Evolutionary conservation across 2,329 filamentous ascomycete genomes (phyloP).

Genomic region (Aspergillus texensis): DNA sequence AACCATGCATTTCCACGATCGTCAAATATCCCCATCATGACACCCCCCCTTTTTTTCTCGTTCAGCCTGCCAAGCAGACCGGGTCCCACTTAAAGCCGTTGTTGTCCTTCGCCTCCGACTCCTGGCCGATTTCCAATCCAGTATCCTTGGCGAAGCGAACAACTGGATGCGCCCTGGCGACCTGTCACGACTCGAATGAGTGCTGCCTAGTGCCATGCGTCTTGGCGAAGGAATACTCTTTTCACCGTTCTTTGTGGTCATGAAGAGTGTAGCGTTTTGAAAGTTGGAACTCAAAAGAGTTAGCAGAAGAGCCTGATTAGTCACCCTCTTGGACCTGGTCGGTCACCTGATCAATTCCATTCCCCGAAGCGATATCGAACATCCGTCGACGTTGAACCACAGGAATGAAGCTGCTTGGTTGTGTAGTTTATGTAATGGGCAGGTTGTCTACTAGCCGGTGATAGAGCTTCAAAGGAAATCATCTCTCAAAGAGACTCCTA

Average conservation of each 20-base stretch:
- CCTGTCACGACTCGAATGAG: not conserved
- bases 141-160: not conserved
- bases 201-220: not conserved
- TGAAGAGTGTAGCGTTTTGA: not conserved
- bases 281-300: not conserved
- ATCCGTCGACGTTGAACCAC: not conserved
- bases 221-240: not conserved
- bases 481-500: too few relatives aligned
- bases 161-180: not conserved
- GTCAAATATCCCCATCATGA: not conserved
- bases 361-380: not conserved
- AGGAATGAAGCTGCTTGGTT: not conserved
- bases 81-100: conserved; percentile 2
- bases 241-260: not conserved
- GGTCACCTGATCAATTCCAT: not conserved
- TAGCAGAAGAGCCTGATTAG: too few relatives aligned
- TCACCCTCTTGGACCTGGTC: too few relatives aligned
- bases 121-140: not conserved
- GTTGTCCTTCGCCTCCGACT: not conserved
- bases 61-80: not conserved
- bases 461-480: too few relatives aligned
- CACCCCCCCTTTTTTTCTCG: not conserved
- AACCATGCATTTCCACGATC: not conserved
- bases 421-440: too few relatives aligned
- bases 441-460: too few relatives aligned